Evolutionary conservation across 2,329 filamentous ascomycete genomes (phyloP), one percentile per base, ranked within the genome.

Genomic region (Diplodia intermedia): DNA sequence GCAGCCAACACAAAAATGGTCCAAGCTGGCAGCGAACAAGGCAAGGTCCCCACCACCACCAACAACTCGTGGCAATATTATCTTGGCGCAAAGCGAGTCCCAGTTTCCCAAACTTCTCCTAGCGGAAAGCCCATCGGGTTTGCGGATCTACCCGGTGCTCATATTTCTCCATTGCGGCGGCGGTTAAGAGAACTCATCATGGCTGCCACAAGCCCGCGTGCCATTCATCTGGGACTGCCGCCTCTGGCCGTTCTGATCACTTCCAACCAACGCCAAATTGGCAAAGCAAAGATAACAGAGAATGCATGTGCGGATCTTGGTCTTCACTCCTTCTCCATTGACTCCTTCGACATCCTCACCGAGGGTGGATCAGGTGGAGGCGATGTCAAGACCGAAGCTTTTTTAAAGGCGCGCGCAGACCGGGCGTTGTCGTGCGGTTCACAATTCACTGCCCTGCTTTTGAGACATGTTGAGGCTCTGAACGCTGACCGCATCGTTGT

Each of bases 291-390:
- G 2, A 81, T 93, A 26, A 92, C 92, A 0, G 85, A 84, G 1
- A 87, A 88, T 53, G 93, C 94, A 4, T 97, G 93, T 77, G 86
- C 91, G 2, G 94, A 97, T 74, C 90, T 97, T 70, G 95, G 95
- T 3, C 84, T 98, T 18, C 95, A 99, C 77, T 91, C 89, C 0
- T 98, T 97, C 76, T 81, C 88, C 0, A 91, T 99, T 65, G 93
- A 98, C 77, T 91, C 92, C 0, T 97, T 97, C 74, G 95, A 99
- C 73, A 92, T 99, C 52, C 84, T 97, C 4, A 94, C 93, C n/a
- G 94, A 98, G 77, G 92, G 93, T 15, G 90, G 91, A 54, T 91
- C 90, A 0, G 93, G 93, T 65, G 92, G 92, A 9, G 90, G 91
- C 67, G 95, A 99, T 75, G 91, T 97, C 33, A 97, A 98, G 80